These are phyloP conservation scores for Urochloa ruziziensis DNA, from an alignment of 176 grass and related monocot genomes.

Conservation along the genomic window DNA sequence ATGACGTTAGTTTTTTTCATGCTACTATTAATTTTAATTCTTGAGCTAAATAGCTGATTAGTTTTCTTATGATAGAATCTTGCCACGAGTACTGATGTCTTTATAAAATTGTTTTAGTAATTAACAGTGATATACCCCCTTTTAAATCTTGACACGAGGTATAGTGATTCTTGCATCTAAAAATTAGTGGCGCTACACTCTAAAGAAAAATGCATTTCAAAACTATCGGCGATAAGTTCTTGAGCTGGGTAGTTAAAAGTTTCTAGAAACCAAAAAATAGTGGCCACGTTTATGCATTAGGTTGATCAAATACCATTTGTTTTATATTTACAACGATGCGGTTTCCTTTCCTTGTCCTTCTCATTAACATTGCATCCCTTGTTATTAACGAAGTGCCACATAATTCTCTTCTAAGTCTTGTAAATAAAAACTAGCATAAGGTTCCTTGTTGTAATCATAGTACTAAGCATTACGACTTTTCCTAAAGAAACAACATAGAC, in stretches of 20 bases:
- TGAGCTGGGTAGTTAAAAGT: neutral
- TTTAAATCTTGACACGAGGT: too few species aligned
- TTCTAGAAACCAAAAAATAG: neutral
- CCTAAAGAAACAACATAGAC: neutral
- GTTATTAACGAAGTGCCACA: neutral
- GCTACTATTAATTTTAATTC: too few species aligned
- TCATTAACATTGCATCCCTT: neutral
- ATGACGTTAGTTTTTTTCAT: too few species aligned
- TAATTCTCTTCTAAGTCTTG: neutral
- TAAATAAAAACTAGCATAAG: neutral
- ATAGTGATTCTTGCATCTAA: too few species aligned
- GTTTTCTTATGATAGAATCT: too few species aligned
- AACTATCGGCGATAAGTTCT: too few species aligned
- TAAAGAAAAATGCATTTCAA: neutral
- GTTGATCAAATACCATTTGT: neutral
- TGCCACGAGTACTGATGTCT: too few species aligned
- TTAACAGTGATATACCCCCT: too few species aligned
- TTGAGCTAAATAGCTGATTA: too few species aligned
- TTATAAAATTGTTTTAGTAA: too few species aligned
- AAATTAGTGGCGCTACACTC: too few species aligned
- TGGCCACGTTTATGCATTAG: neutral
- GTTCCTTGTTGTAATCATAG: neutral
- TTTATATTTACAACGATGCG: neutral
- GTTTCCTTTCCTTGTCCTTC: neutral
- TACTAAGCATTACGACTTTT: neutral